Evolutionary conservation across 2,329 filamentous ascomycete genomes (phyloP), one percentile per base, ranked within the genome.

Genomic region (Alternaria infectoria): DNA sequence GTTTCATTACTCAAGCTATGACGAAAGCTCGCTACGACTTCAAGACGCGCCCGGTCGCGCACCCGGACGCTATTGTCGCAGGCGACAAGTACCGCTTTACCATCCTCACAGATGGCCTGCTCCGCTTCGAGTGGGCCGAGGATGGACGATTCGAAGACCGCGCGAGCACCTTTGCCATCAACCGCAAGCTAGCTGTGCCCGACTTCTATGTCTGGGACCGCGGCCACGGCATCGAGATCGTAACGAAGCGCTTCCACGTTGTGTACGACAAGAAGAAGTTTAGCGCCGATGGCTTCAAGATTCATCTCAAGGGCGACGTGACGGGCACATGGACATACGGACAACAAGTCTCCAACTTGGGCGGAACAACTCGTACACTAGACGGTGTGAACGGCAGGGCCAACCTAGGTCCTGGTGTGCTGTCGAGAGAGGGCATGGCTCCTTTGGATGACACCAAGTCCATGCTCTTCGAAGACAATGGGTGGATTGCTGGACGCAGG

Each of bases 101-200:
- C 9, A 67, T 90, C 50, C 80, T 90, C 51, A 84, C 83, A 10
- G 84, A 88, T 54, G 81, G 84, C 3, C 79, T 90, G 3, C 66
- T 90, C 26, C 86, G 88, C 30, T 89, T 86, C 65, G 88, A 90
- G 77, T 90, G 87, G 86, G 84, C 88, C 1, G 79, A 82, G 11
- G 87, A 90, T 65, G 83, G 85, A 52, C 71, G 79, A 32, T 90
- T 90, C 68, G 88, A 90, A 71, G 87, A 90, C 71, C 84, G 88
- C 5, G 85, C 86, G 0, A 89, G 87, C 0, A 86, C 85, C 10
- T 88, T 90, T 71, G 88, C 88, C n/a, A 81, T 87, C 59, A 85
- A 87, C 65, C 82, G 88, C 25, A 75, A 80, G 11, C 80, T 86
- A 25, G 77, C 82, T 2, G 82, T 85, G 1, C 83, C 83, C 0